Conservation (phyloP, 768 basidiomycete genomes). For the Cyclocybe aegerita region DNA sequence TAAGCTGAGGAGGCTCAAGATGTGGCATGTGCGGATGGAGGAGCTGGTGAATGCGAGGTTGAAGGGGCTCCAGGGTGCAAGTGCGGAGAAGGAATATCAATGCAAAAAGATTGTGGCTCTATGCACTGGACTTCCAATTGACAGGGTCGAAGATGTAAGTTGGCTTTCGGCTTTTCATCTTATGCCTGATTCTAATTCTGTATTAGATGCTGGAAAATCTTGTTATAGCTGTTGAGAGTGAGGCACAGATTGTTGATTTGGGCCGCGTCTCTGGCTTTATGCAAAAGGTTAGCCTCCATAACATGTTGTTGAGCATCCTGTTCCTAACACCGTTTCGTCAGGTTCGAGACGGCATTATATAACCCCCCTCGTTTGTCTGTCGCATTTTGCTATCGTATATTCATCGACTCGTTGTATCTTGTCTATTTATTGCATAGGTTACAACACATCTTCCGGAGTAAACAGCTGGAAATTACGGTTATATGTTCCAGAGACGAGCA, state of each 20-base stretch:
- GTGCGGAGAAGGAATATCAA: constrained; percentile 87
- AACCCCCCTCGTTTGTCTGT: constrained; percentile 12
- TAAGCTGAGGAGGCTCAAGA: constrained; percentile 69
- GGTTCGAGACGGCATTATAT: constrained; percentile 67
- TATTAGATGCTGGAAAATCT: constrained; percentile 80
- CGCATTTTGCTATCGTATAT: constrained; percentile 10
- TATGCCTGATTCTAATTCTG: constrained; percentile 12
- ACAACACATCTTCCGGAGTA: constrained; percentile 64
- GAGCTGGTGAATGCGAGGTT: constrained; percentile 70
- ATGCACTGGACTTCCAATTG: constrained; percentile 83
- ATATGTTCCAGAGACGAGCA: constrained; percentile 88
- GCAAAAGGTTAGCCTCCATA: constrained; percentile 63
- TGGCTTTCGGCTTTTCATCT: not conserved
- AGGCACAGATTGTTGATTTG: constrained; percentile 78
- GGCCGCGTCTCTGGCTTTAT: constrained; percentile 87
- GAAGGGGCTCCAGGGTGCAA: constrained; percentile 69
- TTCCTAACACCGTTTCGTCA: constrained; percentile 15
- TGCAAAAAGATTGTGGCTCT: constrained; percentile 90
- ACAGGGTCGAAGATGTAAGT: constrained; percentile 89
- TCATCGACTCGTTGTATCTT: constrained; percentile 13
- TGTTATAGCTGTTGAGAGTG: constrained; percentile 86
- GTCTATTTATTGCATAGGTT: constrained; percentile 2
- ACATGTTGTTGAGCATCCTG: not conserved
- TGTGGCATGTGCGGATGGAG: constrained; percentile 84
- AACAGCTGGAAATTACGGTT: constrained; percentile 95